Evolutionary conservation across 441 rosid genomes (phyloP).

Genomic region (Isatis lusitanica): DNA sequence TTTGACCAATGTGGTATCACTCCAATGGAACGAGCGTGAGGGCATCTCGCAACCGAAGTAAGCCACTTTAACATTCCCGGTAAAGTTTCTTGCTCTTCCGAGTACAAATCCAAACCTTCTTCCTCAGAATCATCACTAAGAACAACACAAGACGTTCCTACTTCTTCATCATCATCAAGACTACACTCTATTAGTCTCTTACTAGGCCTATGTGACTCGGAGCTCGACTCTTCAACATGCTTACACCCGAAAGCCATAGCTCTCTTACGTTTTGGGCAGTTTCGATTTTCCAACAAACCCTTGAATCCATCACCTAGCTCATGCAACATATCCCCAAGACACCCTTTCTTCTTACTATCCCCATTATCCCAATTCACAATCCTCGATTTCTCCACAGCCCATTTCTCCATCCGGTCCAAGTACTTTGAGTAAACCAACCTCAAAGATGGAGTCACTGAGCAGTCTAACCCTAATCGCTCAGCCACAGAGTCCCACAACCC

Average conservation of each 20-base stretch:
- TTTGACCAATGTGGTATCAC: conserved; percentile 41
- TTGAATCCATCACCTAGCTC: conserved; percentile 46
- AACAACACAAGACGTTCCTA: conserved; percentile 30
- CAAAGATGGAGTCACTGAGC: conserved; percentile 35
- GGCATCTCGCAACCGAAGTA: conserved; percentile 39
- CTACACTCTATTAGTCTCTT: conserved; percentile 18
- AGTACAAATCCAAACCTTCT: conserved; percentile 23
- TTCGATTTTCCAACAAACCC: conserved; percentile 38
- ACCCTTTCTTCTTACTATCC: conserved; percentile 27
- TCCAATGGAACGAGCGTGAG: conserved; percentile 44
- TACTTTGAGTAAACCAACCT: conserved; percentile 48
- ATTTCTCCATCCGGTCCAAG: conserved; percentile 44
- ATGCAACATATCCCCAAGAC: conserved; percentile 32
- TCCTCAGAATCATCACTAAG: conserved; percentile 32
- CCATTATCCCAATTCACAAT: conserved; percentile 28
- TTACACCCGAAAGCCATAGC: conserved; percentile 25
- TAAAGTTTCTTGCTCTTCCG: conserved; percentile 41
- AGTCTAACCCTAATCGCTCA: conserved; percentile 42
- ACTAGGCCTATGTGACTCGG: conserved; percentile 19
- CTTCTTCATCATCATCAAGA: conserved; percentile 29
- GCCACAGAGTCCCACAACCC: conserved; percentile 49
- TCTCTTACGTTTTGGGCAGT: conserved; percentile 20
- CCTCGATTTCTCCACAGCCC: conserved; percentile 37
- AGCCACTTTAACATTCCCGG: conserved; percentile 54
- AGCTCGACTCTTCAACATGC: conserved; percentile 5